Evolutionary conservation across 768 basidiomycete genomes (phyloP), one percentile per base, ranked within the genome.

Genomic region (Strobilomyces confusus): DNA sequence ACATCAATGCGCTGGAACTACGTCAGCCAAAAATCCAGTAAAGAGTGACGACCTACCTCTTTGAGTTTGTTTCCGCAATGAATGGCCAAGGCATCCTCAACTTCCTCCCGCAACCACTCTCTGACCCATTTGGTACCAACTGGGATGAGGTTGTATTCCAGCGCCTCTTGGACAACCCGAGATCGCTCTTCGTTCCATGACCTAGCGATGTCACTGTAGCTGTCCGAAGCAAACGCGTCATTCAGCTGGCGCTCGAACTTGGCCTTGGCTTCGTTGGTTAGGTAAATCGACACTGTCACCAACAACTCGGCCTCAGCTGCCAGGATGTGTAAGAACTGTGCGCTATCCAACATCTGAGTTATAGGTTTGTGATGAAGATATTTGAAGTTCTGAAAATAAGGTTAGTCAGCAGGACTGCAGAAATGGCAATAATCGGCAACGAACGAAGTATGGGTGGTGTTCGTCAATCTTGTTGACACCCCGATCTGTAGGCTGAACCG

Each of bases 181-280:
- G 80, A 76, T 40, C 97, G 83, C 59, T 95, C 82, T 50, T 80
- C 85, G 65, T 98, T 98, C 97, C 97, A 99, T 12, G 87, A 84
- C 56, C 83, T 83, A 3, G 92, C 88, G 15, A 88, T 81, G 51
- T 93, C 91, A 44, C 86, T 87, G 69, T 89, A 87, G 59, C 83
- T 83, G 67, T 93, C 87, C 3, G 93, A 94, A 32, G 82, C 77
- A 69, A 94, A 92, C 3, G 92, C 90, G 49, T 89, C 82, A 43
- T 79, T 79, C n/a, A 99, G 75, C 45, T 80, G 76, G 32, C 85
- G 82, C 65, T 91, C 84, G 54, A 98, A 85, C 20, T 74, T 73
- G n/a, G 80, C 73, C 58, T 82, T 82, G 20, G 78, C 77, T 8
- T 84, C 80, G 7, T 78, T 69, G 22, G 86, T 83, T 29, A 95